Evolutionary conservation across 345 rosid genomes (phyloP), one percentile per base, ranked within the genome.

Genomic region (Mercurialis annua): DNA sequence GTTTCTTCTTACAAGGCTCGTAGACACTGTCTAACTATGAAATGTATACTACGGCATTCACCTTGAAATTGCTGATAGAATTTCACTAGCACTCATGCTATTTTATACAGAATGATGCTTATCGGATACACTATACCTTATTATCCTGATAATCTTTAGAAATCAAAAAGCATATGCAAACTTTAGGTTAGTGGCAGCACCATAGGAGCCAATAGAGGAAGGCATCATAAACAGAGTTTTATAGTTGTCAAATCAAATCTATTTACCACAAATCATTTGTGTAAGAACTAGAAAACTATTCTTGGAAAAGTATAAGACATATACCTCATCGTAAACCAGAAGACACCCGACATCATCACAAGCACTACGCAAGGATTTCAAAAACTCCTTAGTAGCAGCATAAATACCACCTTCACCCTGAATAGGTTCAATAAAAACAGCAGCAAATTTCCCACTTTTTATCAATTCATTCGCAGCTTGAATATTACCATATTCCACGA

Each of bases 341-440:
- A 94, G 97, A 52, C 90, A 78, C 43, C 90, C 99, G 56, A 86
- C 78, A 31, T 85, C 88, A 81, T 89, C 87, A 74, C 96, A 94
- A 64, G 95, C 90, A 31, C 54, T 31, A n/a, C 99, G 90, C 61
- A 92, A 71, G 66, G 76, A 84, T 36, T 83, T 86, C 31, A 92
- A 74, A 74, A 92, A 90, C 57, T 86, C 96, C 65, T 82, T 84
- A 7, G 87, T 86, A 38, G 97, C 96, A 61, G 91, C 83, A 59
- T 85, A 76, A 38, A 94, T 81, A 56, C 99, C 99, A 1, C 99
- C 99, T 84, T 94, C 99, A 54, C 99, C 99, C 66, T 94, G 99
- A 62, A 94, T 73, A 20, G 97, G 99, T 74, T 94, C 99, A 26
- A 89, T 91, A 73, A 94, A 94, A 10, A 91, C 92, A 18, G 99